Base-by-base conservation (phyloP, 306 rosid genomes). In the Oxytropis ochrocephala region DNA sequence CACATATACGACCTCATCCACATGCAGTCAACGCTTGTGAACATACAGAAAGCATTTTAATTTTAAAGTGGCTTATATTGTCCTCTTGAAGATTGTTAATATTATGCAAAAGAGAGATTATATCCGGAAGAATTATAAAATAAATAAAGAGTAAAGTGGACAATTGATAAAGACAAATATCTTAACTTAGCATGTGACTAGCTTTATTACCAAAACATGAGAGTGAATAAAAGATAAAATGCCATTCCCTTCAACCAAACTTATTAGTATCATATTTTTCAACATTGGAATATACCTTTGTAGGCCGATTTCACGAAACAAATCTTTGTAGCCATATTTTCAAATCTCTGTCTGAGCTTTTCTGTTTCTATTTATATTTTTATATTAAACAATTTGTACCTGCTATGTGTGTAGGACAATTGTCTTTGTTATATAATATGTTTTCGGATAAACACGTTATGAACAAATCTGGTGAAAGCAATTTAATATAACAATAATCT, bases 371-470 rank as follows among this genome's bases (percentile, higher is more conserved):
- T 12, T 6, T 24, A 5, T 55, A 6, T 30, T 49, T 36, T 0
- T 11, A 44, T 44, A 16, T 18, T 52, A 11, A 29, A 7, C 42
- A 13, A 36, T 42, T 18, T 0, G 33, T 49, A 11, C 49, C 29
- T 39, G 54, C 61, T 1, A 53, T 44, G 54, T 60, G 7, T 41
- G 29, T 44, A 19, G 46, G 3, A 65, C 19, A 47, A 8, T 19
- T 46, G 74, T 67, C 67, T 54, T 24, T 33, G 50, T 24, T 24
- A 24, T 24, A 24, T 17, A 17, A 50, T 46, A 69, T 50, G 42
- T n/a, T 51, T 55, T 44, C 29, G 67, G 75, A 65, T 35, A 54
- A 72, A 58, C 54, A 66, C 43, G 7, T 46, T 29, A 59, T 30
- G 62, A 60, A 36, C 48, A 54, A 69, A 24, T 52, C 24, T 62